phyloP scores from a whole-genome alignment of 1,139 yeast species.

The Sporopachydermia cereana region DNA sequence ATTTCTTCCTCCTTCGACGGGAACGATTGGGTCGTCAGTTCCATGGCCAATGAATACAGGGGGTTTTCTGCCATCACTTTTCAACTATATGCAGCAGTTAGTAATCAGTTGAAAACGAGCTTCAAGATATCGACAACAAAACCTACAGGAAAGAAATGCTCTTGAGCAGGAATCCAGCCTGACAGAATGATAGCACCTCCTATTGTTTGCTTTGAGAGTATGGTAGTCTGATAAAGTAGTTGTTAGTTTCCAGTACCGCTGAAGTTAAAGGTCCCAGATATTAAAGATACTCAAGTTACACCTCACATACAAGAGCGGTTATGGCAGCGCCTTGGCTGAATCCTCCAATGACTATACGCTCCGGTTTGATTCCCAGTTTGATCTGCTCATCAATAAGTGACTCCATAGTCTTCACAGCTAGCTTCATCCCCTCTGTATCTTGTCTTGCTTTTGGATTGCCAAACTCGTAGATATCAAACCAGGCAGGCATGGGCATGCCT shows the following conservation, averaged over 20 bases:
- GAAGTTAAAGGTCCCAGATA: too few species aligned
- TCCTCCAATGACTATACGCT: constrained; percentile 78
- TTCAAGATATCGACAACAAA: background rate
- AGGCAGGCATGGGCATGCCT: constrained; percentile 63
- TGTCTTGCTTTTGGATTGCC: constrained; percentile 34
- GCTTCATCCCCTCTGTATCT: constrained; percentile 55
- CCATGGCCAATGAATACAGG: constrained; percentile 92
- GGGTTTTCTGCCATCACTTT: constrained; percentile 37
- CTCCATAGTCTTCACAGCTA: constrained; percentile 42
- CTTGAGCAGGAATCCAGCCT: constrained; percentile 58
- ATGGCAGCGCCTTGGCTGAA: constrained; percentile 92
- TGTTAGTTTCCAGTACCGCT: too few species aligned
- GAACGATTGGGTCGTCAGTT: constrained; percentile 55
- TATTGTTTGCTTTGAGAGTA: constrained; percentile 41
- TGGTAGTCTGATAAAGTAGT: constrained; percentile 26
- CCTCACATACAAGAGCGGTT: constrained; percentile 23
- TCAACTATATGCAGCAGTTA: constrained; percentile 13
- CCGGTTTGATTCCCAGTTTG: constrained; percentile 50
- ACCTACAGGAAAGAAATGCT: constrained; percentile 25
- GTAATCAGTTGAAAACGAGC: background rate
- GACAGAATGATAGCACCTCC: constrained; percentile 75
- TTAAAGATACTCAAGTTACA: too few species aligned
- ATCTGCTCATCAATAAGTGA: constrained; percentile 51
- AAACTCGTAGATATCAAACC: constrained; percentile 72
- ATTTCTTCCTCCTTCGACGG: constrained; percentile 38